Evolutionary conservation across 2,329 filamentous ascomycete genomes (phyloP).

Genomic region (Chalaropsis ovoidea): DNA sequence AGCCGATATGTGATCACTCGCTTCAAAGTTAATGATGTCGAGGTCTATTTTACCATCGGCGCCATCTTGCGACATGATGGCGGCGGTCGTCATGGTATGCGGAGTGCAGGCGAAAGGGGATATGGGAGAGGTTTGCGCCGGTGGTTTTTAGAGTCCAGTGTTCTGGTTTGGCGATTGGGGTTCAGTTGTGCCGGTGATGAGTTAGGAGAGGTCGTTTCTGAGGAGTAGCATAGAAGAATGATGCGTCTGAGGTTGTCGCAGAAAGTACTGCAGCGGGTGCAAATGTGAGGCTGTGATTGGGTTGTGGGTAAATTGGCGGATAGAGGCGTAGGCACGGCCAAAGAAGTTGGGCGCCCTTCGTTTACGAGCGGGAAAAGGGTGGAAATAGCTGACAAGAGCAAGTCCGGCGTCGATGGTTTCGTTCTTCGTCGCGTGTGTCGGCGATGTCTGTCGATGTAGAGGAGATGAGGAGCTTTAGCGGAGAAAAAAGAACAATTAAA

Average conservation of each 20-base stretch:
- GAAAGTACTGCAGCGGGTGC: not conserved
- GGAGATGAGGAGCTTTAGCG: not conserved
- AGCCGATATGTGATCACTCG: constrained; percentile 26
- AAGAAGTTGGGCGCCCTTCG: too few species aligned
- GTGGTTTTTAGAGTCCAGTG: not conserved
- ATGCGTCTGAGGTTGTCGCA: not conserved
- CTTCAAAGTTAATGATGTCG: constrained; percentile 36
- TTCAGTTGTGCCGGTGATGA: too few species aligned
- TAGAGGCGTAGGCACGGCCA: too few species aligned
- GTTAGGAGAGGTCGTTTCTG: not conserved
- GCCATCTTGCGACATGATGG: constrained; percentile 27
- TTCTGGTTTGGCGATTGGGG: not conserved
- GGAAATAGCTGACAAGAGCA: too few species aligned
- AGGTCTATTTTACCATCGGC: constrained; percentile 30
- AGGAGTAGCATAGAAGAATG: not conserved
- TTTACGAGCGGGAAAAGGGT: too few species aligned
- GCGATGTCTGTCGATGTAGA: not conserved
- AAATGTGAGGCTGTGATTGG: not conserved
- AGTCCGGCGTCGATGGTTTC: not conserved
- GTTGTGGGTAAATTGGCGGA: too few species aligned
- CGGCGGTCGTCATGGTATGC: constrained; percentile 25
- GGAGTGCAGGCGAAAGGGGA: not conserved
- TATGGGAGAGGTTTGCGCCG: not conserved
- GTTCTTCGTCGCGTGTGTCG: not conserved
- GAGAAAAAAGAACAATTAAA: not conserved